phyloP scores from a whole-genome alignment of 176 grass and related monocot genomes.

The Zoysia japonica region DNA sequence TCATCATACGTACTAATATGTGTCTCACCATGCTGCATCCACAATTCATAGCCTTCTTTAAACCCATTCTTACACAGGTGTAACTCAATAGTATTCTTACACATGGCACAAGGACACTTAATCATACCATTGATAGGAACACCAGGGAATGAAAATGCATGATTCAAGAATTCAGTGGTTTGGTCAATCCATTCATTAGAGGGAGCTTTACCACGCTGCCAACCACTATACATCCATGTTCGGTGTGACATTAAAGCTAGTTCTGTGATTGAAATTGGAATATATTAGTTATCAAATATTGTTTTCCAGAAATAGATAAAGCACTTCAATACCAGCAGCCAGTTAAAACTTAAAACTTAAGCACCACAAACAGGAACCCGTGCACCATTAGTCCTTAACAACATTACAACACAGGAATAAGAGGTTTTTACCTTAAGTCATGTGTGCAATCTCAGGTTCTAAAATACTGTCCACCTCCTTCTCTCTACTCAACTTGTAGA shows the following conservation, averaged over 20 bases:
- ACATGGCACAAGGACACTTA: background rate
- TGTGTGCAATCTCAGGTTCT: no score
- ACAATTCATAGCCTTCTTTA: background rate
- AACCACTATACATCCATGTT: constrained; percentile 2
- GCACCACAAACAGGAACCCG: no score
- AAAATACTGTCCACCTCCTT: no score
- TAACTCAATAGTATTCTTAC: background rate
- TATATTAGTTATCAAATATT: background rate
- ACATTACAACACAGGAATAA: no score
- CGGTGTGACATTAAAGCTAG: background rate
- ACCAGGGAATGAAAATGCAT: background rate
- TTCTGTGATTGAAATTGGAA: background rate
- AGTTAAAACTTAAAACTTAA: no score
- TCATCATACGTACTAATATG: background rate
- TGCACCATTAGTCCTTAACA: no score
- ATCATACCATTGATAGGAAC: background rate
- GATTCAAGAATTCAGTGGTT: background rate
- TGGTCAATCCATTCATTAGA: constrained; percentile 8
- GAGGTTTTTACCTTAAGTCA: no score
- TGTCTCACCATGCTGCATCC: background rate
- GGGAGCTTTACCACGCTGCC: background rate
- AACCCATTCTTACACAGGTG: background rate
- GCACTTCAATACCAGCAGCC: no score
- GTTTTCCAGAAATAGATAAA: background rate
- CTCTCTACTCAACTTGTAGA: no score